Base-by-base conservation (phyloP, 345 rosid species). In the Cardamine occulta region DNA sequence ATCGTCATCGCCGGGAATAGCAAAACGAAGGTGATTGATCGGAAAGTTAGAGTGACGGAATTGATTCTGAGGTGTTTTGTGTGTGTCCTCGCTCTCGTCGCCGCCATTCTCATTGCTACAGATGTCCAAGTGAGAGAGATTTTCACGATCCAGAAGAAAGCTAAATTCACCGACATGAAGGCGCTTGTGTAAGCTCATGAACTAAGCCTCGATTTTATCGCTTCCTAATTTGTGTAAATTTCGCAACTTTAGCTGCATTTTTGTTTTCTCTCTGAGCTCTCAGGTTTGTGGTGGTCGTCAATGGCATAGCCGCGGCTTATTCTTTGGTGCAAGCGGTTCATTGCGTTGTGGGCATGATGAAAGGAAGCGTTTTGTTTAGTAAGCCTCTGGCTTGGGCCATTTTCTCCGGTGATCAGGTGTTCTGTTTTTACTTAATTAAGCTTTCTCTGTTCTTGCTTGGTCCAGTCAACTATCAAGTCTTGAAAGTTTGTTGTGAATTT, bases 391-490 rank as follows among this genome's bases (percentile, higher is more conserved):
- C 97, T 73, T 90, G 97, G 97, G 83, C 80, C 70, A 90, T 92
- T 80, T 91, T 95, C 86, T 84, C 87, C 19, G 96, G 91, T 32
- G 99, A 95, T 84, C 98, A 94, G 97, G 98, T 91, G 57, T 4
- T 45, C 47, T 40, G 32, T 21, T 49, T 15, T 29, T 26, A 26
- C 12, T 14, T 11, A 31, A 8, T 53, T 1, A n/a, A 9, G 26
- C 23, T 23, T 71, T 26, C 47, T 49, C 79, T 74, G 73, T 58
- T 74, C 7, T 67, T 73, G 28, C 68, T 28, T 64, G 26, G 59
- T 23, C 17, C 0, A 8, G 52, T 54, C 45, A 31, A 37, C 39
- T n/a, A 13, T 59, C 18, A 56, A 15, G 48, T 47, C 66, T 8
- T 47, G 19, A 19, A 35, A 31, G 24, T 17, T 71, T 23, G 8